Conservation (phyloP, 2,329 filamentous ascomycete species). For the Fusarium nematophilum region DNA sequence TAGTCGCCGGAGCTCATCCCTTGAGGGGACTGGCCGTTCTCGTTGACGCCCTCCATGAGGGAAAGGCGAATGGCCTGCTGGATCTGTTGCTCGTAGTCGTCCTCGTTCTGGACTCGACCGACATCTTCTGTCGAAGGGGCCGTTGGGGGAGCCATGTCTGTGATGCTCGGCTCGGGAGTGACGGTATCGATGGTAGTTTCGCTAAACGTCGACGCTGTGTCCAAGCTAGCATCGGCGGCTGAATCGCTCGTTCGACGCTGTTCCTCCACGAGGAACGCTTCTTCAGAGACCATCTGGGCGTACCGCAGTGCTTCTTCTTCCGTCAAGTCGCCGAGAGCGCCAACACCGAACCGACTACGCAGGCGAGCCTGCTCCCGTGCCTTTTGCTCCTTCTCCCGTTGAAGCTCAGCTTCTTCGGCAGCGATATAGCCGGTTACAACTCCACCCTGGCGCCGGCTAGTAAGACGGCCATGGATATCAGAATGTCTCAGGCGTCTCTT, state of each 20-base stretch:
- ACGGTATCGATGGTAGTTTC: slow-evolving; percentile 58
- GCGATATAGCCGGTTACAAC: slow-evolving; percentile 85
- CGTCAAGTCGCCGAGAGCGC: slow-evolving; percentile 71
- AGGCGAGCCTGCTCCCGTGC: slow-evolving; percentile 77
- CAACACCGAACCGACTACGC: slow-evolving; percentile 84
- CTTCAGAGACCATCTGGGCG: slow-evolving; percentile 74
- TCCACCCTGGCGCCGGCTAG: slow-evolving; percentile 68
- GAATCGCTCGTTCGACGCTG: slow-evolving; percentile 66
- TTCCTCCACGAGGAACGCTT: slow-evolving; percentile 68
- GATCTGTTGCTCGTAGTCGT: slow-evolving; percentile 70
- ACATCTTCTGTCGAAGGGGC: slow-evolving; percentile 20
- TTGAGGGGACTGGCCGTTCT: slow-evolving; percentile 57
- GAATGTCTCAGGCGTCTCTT: slow-evolving; percentile 83
- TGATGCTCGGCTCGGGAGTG: slow-evolving; percentile 66
- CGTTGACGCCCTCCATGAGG: slow-evolving; percentile 66
- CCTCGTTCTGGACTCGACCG: slow-evolving; percentile 47
- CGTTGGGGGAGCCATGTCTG: slow-evolving; percentile 51
- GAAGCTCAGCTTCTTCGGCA: slow-evolving; percentile 85
- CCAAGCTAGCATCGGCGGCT: slow-evolving; percentile 58
- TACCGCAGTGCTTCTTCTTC: slow-evolving; percentile 75
- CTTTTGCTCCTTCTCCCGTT: slow-evolving; percentile 75
- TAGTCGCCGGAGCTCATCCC: slow-evolving; percentile 61
- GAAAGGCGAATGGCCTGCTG: slow-evolving; percentile 73
- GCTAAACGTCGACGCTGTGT: slow-evolving; percentile 56
- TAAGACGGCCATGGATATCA: slow-evolving; percentile 64